Conservation (phyloP, 1,139 yeast species). For the Kurtzmaniella quercitrusa region DNA sequence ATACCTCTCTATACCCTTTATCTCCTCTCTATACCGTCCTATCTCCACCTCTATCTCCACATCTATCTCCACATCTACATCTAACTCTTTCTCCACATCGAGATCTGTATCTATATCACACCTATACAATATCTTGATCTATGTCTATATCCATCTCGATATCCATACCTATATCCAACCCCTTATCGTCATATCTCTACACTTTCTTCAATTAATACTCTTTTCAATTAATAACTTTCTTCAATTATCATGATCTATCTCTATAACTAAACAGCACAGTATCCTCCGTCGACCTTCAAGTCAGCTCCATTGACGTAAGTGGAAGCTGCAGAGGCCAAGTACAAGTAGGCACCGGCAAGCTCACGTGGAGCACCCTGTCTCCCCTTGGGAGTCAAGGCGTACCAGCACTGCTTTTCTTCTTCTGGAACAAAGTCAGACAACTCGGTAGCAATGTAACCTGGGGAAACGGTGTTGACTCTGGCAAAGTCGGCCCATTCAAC, state of each 20-base stretch:
- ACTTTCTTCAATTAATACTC: too few relatives aligned
- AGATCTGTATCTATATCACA: too few relatives aligned
- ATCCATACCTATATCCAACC: too few relatives aligned
- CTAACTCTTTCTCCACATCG: too few relatives aligned
- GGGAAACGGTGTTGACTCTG: constrained; percentile 29
- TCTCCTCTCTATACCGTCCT: too few relatives aligned
- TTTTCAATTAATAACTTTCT: not conserved
- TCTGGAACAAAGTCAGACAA: constrained; percentile 45
- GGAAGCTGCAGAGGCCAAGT: constrained; percentile 39
- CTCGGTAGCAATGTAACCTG: constrained; percentile 41
- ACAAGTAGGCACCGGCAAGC: constrained; percentile 40
- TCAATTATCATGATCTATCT: not conserved
- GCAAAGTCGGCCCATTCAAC: constrained; percentile 31
- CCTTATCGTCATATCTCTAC: too few relatives aligned
- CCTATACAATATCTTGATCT: too few relatives aligned
- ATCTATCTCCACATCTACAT: too few relatives aligned
- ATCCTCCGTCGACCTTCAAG: constrained; percentile 45
- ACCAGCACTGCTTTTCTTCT: constrained; percentile 32
- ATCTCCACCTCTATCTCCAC: too few relatives aligned
- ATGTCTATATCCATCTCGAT: too few relatives aligned
- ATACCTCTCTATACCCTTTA: too few relatives aligned
- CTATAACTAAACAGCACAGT: constrained; percentile 15
- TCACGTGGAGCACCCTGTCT: constrained; percentile 32
- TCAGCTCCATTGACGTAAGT: constrained; percentile 45
- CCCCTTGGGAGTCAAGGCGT: constrained; percentile 17